Percentiles rank a stretch among this genome's conserved stretches.
Evolutionary conservation across 176 grass and related monocot species (phyloP).

Genomic region (Hsuehochloa calcarea): DNA sequence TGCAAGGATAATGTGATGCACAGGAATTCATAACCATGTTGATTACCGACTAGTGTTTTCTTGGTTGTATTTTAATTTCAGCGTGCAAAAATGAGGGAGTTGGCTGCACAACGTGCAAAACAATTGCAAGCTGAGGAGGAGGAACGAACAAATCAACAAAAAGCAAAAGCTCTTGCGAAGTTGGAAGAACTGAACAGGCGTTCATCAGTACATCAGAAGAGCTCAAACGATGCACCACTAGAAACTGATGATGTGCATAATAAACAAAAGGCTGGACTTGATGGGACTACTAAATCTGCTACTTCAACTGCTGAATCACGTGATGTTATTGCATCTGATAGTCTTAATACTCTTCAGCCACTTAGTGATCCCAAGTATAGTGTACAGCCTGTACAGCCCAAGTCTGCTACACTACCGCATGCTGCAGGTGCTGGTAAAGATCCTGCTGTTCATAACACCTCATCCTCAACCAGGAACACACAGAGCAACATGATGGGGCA

Average conservation of each 20-base stretch:
- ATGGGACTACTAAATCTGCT: slow-evolving; percentile 26
- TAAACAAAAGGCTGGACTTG: slow-evolving; percentile 38
- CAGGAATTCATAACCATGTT: slow-evolving; percentile 1
- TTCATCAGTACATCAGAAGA: slow-evolving; percentile 49
- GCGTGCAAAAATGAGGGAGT: slow-evolving; percentile 80
- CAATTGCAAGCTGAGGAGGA: slow-evolving; percentile 87
- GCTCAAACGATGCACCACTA: slow-evolving; percentile 31
- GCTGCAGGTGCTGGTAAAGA: slow-evolving; percentile 26
- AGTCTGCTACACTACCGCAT: slow-evolving; percentile 3
- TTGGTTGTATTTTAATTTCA: slow-evolving; percentile 41
- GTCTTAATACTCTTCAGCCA: slow-evolving; percentile 13
- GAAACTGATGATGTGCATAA: slow-evolving; percentile 15
- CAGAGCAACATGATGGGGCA: slow-evolving; percentile 27
- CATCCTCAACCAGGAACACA: slow-evolving; percentile 11
- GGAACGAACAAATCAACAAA: slow-evolving; percentile 80
- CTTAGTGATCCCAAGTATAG: slow-evolving; percentile 28
- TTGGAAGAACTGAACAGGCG: slow-evolving; percentile 92
- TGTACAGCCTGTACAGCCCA: slow-evolving; percentile 27
- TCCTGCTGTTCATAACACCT: slow-evolving; percentile 5
- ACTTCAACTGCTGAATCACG: not conserved
- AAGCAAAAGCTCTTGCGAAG: slow-evolving; percentile 87
- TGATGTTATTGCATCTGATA: slow-evolving; percentile 22
- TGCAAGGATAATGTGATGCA: not conserved
- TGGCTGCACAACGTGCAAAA: slow-evolving; percentile 85
- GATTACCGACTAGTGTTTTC: slow-evolving; percentile 29